Conservation (phyloP, 352 stramenopile genomes). For the Pythium oligandrum region DNA sequence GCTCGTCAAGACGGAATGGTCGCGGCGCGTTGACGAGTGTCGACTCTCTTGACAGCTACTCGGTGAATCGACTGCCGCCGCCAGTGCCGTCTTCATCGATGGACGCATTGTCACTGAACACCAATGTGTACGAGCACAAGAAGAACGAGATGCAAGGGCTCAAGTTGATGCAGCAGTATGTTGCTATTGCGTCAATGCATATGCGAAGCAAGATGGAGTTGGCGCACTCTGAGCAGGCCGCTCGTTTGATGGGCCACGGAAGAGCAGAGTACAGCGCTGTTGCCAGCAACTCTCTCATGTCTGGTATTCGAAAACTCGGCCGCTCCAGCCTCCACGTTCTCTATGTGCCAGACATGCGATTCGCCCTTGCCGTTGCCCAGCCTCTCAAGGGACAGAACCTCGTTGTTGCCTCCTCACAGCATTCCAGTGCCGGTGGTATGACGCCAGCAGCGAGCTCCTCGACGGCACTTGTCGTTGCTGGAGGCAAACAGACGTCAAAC, state of each 20-base stretch:
- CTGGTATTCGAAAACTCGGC: conserved; percentile 12
- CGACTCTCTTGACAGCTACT: conserved; percentile 63
- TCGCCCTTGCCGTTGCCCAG: conserved; percentile 24
- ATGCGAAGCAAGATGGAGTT: conserved; percentile 88
- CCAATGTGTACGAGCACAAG: conserved; percentile 47
- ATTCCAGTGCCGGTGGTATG: neutral
- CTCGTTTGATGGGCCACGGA: conserved; percentile 51
- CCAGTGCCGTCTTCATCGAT: conserved; percentile 2
- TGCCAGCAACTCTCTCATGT: too few species aligned
- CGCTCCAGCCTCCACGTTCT: conserved; percentile 24
- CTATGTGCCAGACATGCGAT: conserved; percentile 35
- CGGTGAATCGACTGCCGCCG: conserved; percentile 12
- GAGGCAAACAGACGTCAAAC: conserved; percentile 1
- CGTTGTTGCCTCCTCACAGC: neutral
- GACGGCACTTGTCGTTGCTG: conserved; percentile 20
- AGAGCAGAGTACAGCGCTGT: conserved; percentile 12
- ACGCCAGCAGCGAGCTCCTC: conserved; percentile 18
- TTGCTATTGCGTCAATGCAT: conserved; percentile 83
- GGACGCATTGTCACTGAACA: conserved; percentile 10
- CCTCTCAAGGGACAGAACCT: conserved; percentile 18
- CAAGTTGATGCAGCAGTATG: conserved; percentile 86
- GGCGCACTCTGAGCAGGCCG: conserved; percentile 72
- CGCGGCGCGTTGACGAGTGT: conserved; percentile 58
- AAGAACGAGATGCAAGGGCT: conserved; percentile 77
- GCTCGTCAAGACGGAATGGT: conserved; percentile 4